Evolutionary conservation across 176 grass and related monocot species (phyloP).

Genomic region (Eragrostis nindensis): DNA sequence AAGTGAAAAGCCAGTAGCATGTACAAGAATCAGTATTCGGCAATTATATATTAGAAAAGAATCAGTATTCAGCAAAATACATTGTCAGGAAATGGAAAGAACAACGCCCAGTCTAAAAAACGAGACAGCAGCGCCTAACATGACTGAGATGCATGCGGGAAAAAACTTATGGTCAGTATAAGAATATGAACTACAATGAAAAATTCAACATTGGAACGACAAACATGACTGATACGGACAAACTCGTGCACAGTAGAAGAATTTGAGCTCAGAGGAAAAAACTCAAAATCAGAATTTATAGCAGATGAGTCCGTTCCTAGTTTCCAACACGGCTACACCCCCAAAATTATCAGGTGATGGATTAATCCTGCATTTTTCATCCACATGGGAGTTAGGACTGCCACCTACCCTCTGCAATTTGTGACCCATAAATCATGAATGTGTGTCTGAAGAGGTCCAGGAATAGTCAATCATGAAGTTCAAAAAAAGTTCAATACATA

Average conservation of each 20-base stretch:
- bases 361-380: background rate
- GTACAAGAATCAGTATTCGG: too few relatives aligned
- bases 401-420: background rate
- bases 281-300: background rate
- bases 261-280: too few relatives aligned
- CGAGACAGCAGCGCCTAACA: too few relatives aligned
- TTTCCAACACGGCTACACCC: background rate
- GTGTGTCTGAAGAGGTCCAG: background rate
- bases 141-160: too few relatives aligned
- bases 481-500: background rate
- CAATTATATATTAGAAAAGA: too few relatives aligned
- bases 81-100: too few relatives aligned
- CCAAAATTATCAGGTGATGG: background rate
- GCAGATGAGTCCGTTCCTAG: background rate
- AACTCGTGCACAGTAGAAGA: background rate
- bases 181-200: too few relatives aligned
- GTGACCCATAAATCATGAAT: background rate
- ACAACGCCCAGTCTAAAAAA: too few relatives aligned
- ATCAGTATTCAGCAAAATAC: too few relatives aligned
- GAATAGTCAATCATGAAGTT: background rate
- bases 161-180: too few relatives aligned
- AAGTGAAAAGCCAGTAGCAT: too few relatives aligned
- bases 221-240: background rate
- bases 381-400: background rate
- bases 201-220: too few relatives aligned